Evolutionary conservation across 2,329 filamentous ascomycete genomes (phyloP), one percentile per base, ranked within the genome.

Genomic region (Calonectria naviculata): DNA sequence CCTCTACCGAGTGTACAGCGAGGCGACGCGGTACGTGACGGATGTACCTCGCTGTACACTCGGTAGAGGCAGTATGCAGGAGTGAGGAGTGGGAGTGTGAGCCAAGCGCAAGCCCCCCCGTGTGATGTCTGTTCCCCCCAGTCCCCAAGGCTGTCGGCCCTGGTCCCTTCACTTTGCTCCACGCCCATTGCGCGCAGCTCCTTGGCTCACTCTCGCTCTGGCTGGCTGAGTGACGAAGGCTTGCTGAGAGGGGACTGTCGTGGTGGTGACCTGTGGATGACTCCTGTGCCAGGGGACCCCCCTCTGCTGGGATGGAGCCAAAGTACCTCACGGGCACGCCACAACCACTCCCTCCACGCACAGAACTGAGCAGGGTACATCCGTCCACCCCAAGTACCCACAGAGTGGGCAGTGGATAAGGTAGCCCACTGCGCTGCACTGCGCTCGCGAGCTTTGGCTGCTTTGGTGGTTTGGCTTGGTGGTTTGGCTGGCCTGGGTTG

Each of bases 11-110:
- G n/a, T n/a, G n/a, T n/a, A n/a, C 71, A 73, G 67, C 66, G 49
- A 72, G 70, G 63, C 70, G 61, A 76, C 72, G 75, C 75, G 72
- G 73, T 75, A 73, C 71, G 42, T 65, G 60, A 42, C 46, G 19
- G 31, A 68, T 49, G 66, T 68, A 68, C 66, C 65, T 68, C 66
- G 36, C 28, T 56, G 49, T 54, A 38, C 31, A 49, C 31, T 38
- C 34, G 28, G 29, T 31, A 44, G 58, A 67, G 41, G 29, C 54
- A 54, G 64, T 63, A 65, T 66, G 67, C 67, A 65, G 62, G 67
- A 70, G 67, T 68, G 68, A 69, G 73, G 66, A 56, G 52, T 56
- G 71, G 65, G 71, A 65, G 58, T 72, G 47, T 44, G 60, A 64
- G 68, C 68, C 68, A 56, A 66, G 64, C 46, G 58, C 65, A 68